Conservation (phyloP, 768 basidiomycete species). For the Dentipellis sp. region DNA sequence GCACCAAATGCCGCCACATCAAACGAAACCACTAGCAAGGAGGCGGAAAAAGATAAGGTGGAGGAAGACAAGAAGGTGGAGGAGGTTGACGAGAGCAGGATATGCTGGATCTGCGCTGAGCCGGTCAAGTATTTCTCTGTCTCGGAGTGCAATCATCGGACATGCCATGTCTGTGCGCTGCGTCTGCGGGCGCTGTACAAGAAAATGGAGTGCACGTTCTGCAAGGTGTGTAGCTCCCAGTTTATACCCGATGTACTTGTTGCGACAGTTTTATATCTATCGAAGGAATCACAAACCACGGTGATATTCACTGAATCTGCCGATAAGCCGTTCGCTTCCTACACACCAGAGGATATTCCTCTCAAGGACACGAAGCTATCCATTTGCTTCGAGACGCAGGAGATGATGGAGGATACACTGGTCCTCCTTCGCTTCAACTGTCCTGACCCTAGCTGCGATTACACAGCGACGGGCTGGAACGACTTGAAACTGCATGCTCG, state of each 20-base stretch:
- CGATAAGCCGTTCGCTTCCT: constrained; percentile 53
- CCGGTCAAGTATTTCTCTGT: constrained; percentile 85
- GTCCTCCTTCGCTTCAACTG: constrained; percentile 92
- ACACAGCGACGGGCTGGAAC: constrained; percentile 80
- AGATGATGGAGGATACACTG: constrained; percentile 93
- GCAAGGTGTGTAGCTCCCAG: constrained; percentile 55
- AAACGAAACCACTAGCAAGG: not conserved
- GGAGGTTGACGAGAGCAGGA: constrained; percentile 27
- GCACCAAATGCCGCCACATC: not conserved
- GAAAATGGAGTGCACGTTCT: constrained; percentile 89
- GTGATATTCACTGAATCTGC: constrained; percentile 70
- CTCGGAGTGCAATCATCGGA: constrained; percentile 87
- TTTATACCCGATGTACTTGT: not conserved
- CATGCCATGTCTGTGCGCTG: constrained; percentile 90
- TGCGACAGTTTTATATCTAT: not conserved
- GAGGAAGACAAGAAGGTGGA: constrained; percentile 2
- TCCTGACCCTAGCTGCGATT: constrained; percentile 75
- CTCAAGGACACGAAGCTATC: constrained; percentile 66
- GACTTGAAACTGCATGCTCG: constrained; percentile 83
- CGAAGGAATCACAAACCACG: constrained; percentile 59
- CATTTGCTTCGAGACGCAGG: constrained; percentile 81
- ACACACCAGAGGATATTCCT: constrained; percentile 41
- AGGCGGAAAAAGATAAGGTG: constrained; percentile 1
- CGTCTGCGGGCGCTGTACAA: constrained; percentile 89
- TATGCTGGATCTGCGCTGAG: constrained; percentile 95